These are phyloP conservation scores for Epichloe sylvatica DNA, from an alignment of 2,329 filamentous ascomycete genomes.

Conservation along the genomic window DNA sequence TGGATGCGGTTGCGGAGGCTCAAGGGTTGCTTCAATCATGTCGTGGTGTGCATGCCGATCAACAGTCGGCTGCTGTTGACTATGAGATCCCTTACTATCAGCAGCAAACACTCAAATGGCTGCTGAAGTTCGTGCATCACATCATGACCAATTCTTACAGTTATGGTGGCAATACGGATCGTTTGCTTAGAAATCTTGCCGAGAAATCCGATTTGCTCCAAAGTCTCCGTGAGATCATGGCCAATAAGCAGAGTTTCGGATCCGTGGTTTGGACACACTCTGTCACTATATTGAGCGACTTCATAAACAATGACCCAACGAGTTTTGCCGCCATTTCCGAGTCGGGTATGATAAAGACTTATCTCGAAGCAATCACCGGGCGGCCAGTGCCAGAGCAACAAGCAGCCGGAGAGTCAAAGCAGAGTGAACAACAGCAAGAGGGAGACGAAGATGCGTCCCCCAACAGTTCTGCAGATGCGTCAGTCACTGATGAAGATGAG, in stretches of 20 bases:
- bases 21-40: conserved; percentile 51
- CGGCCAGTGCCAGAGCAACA: conserved; percentile 24
- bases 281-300: conserved; percentile 81
- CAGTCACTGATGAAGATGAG: conserved; percentile 22
- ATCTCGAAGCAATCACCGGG: conserved; percentile 68
- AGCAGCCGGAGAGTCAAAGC: conserved; percentile 17
- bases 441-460: conserved; percentile 25
- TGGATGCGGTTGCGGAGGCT: conserved; percentile 61
- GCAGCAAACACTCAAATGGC: conserved; percentile 83
- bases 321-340: conserved; percentile 94
- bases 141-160: conserved; percentile 68
- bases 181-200: conserved; percentile 80
- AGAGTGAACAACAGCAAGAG: conserved; percentile 17
- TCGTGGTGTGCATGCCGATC: conserved; percentile 54
- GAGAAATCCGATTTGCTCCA: conserved; percentile 77
- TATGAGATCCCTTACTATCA: conserved; percentile 89
- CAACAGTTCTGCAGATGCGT: conserved; percentile 25
- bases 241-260: conserved; percentile 66
- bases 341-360: conserved; percentile 74
- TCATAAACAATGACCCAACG: conserved; percentile 97
- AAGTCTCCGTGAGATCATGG: conserved; percentile 68
- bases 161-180: conserved; percentile 69
- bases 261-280: conserved; percentile 93
- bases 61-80: conserved; percentile 72
- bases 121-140: conserved; percentile 92